phyloP scores from a whole-genome alignment of 2,329 filamentous ascomycete species.

The Plectosphaerella cucumerina region DNA sequence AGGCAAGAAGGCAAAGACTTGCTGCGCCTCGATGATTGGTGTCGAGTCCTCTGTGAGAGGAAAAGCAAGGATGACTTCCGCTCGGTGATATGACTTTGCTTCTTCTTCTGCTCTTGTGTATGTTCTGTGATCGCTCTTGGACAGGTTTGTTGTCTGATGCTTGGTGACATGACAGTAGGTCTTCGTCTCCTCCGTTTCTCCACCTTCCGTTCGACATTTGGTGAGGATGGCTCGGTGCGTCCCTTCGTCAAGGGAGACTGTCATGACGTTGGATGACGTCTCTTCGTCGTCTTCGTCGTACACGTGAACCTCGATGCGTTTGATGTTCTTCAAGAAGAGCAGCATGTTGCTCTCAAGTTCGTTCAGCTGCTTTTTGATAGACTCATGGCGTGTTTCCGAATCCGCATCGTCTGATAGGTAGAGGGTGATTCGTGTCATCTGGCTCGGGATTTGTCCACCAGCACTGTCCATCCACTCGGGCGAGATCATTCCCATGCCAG shows the following conservation, averaged over 20 bases:
- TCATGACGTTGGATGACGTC: conserved; percentile 5
- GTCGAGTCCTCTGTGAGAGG: conserved; percentile 25
- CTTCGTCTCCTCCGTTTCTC: no score
- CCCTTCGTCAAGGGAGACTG: background rate
- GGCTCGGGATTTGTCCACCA: conserved; percentile 4
- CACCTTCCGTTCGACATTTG: no score
- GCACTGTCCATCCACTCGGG: conserved; percentile 35
- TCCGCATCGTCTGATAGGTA: no score
- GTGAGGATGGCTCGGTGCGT: conserved; percentile 7
- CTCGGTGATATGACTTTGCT: conserved; percentile 14
- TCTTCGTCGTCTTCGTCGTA: conserved; percentile 14
- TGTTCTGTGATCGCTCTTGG: conserved; percentile 28
- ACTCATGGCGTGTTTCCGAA: no score
- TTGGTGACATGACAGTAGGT: conserved; percentile 27
- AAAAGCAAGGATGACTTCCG: conserved; percentile 41
- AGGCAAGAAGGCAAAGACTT: conserved; percentile 42
- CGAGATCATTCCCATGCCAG: conserved; percentile 47
- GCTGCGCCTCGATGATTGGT: conserved; percentile 33
- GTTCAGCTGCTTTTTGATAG: conserved; percentile 26
- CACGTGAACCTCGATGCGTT: conserved; percentile 24
- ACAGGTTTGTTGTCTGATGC: conserved; percentile 19
- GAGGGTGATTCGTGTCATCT: conserved; percentile 32
- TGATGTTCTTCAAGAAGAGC: conserved; percentile 37
- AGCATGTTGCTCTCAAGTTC: conserved; percentile 33
- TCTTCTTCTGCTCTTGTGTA: conserved; percentile 21